These are phyloP conservation scores for Myriosclerotinia curreyana DNA, from an alignment of 2,329 filamentous ascomycete genomes.

Conservation along the genomic window DNA sequence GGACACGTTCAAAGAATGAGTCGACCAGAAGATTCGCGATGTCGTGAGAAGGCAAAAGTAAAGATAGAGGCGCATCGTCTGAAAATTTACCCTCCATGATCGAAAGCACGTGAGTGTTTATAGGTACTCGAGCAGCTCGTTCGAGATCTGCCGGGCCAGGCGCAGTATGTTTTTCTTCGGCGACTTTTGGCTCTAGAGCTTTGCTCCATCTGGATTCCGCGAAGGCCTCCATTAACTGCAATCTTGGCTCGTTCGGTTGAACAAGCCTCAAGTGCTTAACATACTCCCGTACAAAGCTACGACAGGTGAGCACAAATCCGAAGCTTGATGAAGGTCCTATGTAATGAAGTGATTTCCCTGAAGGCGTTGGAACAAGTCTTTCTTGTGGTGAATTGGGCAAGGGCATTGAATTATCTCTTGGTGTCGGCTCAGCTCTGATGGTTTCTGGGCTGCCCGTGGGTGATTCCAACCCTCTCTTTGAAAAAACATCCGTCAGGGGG, in stretches of 20 bases:
- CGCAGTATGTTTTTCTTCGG: constrained; percentile 28
- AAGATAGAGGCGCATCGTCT: constrained; percentile 30
- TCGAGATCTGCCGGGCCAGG: constrained; percentile 14
- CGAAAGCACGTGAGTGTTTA: constrained; percentile 9
- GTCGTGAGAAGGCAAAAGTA: constrained; percentile 39
- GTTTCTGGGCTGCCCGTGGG: constrained; percentile 18
- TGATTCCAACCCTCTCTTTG: constrained; percentile 25
- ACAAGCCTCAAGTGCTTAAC: constrained; percentile 30
- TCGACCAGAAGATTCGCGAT: constrained; percentile 42
- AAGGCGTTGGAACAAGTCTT: constrained; percentile 34
- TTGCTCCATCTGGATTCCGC: constrained; percentile 36
- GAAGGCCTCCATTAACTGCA: constrained; percentile 34
- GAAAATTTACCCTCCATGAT: constrained; percentile 12
- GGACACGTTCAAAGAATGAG: constrained; percentile 44
- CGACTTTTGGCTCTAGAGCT: constrained; percentile 34
- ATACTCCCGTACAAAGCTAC: constrained; percentile 37
- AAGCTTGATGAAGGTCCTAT: constrained; percentile 38
- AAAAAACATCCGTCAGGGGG: constrained; percentile 33
- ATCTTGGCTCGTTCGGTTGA: constrained; percentile 32
- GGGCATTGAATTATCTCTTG: constrained; percentile 20
- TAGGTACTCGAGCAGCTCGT: constrained; percentile 1
- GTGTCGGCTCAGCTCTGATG: constrained; percentile 17
- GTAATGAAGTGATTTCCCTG: constrained; percentile 35
- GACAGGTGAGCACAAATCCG: constrained; percentile 36
- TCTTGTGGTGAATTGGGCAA: constrained; percentile 28